Base-by-base conservation (phyloP, 805 yeast species). In the Brettanomyces naardenensis region DNA sequence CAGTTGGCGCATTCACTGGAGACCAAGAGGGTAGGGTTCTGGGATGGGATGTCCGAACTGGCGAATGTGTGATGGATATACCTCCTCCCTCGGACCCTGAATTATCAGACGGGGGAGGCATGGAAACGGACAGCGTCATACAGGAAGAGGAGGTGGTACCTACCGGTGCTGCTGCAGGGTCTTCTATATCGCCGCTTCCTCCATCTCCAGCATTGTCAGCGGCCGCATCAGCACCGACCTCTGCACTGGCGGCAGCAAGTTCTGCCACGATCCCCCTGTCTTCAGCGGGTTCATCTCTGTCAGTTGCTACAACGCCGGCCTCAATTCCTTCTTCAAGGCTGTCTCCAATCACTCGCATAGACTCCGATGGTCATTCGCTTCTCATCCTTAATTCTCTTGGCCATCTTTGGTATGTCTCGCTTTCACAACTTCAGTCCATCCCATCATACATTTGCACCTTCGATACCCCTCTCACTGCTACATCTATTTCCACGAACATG, bases 1-100 rank as follows among this genome's bases (percentile, higher is more conserved):
- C 39, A 26, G 45, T 56, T 14, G 61, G 60, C 19, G 53, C 57
- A 2, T 46, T 60, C 30, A 45, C 61, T 9, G 58, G 56, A 2
- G 62, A 59, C 42, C 52, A 48, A 25, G 36, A 41, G 14, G 65
- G 65, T 1, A 36, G 31, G 13, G 14, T 62, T 14, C 41, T 44
- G 6, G 54, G 53, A 3, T 62, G 66, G 66, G 64, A 62, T 45
- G 35, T 53, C 4, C 54, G 49, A 31, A 44, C 35, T 3, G 50
- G 51, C 9, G 34, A 29, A 3, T 35, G 37, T 23, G 20, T 50
- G 3, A 27, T 38, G 5, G 17, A 33, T 2, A n/a, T 28, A 9
- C n/a, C n/a, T n/a, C n/a, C n/a, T 10, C 10, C 11, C 10, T 25
- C 27, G 27, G 27, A 25, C 27, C 27, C n/a, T n/a, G n/a, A n/a